A percentile compares a stretch with the other conserved stretches of the same genome.
phyloP scores from a whole-genome alignment of 2,329 filamentous ascomycete genomes.

The Massarina eburnea region DNA sequence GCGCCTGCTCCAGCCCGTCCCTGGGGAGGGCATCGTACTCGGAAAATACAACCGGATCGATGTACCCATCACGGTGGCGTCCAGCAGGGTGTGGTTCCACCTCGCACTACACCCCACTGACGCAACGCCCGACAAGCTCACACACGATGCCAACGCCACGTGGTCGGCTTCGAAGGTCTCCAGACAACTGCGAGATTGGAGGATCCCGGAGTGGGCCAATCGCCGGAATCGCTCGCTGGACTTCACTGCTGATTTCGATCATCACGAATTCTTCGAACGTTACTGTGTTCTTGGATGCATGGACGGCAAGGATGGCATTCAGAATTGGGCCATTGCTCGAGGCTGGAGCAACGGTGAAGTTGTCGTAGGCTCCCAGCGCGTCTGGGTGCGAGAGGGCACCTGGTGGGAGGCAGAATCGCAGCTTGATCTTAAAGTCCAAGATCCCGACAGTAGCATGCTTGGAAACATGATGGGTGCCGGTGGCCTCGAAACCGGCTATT shows the following conservation, averaged over 20 bases:
- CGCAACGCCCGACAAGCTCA: conserved; percentile 73
- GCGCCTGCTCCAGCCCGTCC: conserved; percentile 76
- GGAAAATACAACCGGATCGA: conserved; percentile 80
- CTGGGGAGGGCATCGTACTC: conserved; percentile 76
- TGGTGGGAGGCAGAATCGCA: conserved; percentile 99
- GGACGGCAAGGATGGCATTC: conserved; percentile 87
- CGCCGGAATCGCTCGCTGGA: conserved; percentile 87
- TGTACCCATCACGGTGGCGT: conserved; percentile 70
- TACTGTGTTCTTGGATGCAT: conserved; percentile 83
- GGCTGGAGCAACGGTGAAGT: conserved; percentile 99
- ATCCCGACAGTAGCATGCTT: conserved; percentile 45
- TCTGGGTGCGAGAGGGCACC: conserved; percentile 91
- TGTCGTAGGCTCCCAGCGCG: conserved; percentile 82
- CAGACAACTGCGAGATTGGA: conserved; percentile 88
- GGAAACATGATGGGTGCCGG: conserved; percentile 57
- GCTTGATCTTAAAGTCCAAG: conserved; percentile 80
- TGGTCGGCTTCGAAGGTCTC: conserved; percentile 96
- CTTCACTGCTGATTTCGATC: conserved; percentile 94
- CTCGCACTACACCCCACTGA: conserved; percentile 90
- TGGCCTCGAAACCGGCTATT: conserved; percentile 73
- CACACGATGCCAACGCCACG: conserved; percentile 72
- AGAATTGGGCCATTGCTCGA: conserved; percentile 90
- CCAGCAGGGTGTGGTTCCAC: conserved; percentile 94
- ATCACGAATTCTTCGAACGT: conserved; percentile 84
- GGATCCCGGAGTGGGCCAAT: conserved; percentile 95